Base-by-base conservation (phyloP, 2,329 filamentous ascomycete species). In the Trichoderma koningiopsis region DNA sequence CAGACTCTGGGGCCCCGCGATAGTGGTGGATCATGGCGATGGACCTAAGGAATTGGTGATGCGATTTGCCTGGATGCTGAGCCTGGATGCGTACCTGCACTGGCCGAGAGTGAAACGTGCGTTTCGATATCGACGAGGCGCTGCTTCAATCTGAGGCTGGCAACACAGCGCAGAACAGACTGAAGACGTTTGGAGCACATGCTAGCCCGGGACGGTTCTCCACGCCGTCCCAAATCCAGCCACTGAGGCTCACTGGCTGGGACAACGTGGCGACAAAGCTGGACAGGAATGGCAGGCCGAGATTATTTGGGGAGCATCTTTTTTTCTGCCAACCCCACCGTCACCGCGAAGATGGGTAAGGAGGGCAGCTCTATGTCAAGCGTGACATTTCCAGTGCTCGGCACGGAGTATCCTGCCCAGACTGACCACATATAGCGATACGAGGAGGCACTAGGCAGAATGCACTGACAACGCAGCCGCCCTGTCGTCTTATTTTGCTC, bases 1-100 rank as follows among this genome's bases (percentile, higher is more conserved):
- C 68, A 66, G 68, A 73, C 68, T 74, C 73, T 70, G 76, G 76
- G 76, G 76, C 76, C 76, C 76, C 76, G 70, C 76, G 75, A 76
- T 73, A 52, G 49, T 57, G 47, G 66, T 64, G 55, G 67, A 64
- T 60, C 66, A 69, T 31, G 61, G 27, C 53, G 55, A 52, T 67
- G 53, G 63, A 59, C 43, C 63, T 59, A 58, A 47, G 43, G 40
- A 35, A 37, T 66, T 58, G 29, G 19, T 40, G 40, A 66, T 49
- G 55, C 61, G n/a, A 14, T 59, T 43, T 66, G 4, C 49, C 40
- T 56, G 62, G 37, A 31, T 58, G 37, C 40, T n/a, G 63, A 29
- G 37, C 24, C 37, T 29, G 19, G 19, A 47, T 29, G 47, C 10
- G 11, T 49, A 49, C 24, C 13, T 37, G n/a, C 8, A 57, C 37